Base-by-base conservation (phyloP, 1,139 yeast species). In the Ashbya aceris region DNA sequence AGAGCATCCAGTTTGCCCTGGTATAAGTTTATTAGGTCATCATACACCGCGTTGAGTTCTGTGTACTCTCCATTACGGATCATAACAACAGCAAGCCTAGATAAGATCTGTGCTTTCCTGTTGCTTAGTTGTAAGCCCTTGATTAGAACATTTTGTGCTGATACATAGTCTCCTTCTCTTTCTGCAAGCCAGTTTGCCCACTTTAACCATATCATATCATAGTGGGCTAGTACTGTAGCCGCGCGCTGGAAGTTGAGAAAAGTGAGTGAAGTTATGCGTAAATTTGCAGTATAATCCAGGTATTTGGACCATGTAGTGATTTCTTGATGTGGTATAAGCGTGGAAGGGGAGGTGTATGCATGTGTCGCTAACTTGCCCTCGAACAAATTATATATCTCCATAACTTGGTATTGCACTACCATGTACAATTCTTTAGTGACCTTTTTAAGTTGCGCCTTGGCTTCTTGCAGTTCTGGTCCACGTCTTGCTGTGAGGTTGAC, bases 191-290 rank as follows among this genome's bases (percentile, higher is more conserved):
- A 61, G 17, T 48, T 40, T 4, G 61, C 52, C 40, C 58, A 61
- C 38, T 54, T 49, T 4, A 60, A 32, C 65, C 65, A 61, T 10
- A 61, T 44, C 10, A 41, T 29, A 30, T 60, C 64, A 28, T 56
- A 56, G 39, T 56, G 60, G 1, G 60, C 61, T 17, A 60, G 40
- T 5, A 57, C 50, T 3, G 52, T 13, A 17, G 60, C 35, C 2
- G 62, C 61, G 39, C 66, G 49, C 44, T 61, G 64, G 34, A 60
- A 61, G 34, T 51, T 54, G 27, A 58, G 30, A 38, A 56, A 51
- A 2, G 48, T 51, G 17, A 54, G 44, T 3, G 47, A 37, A 13
- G 49, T 48, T 8, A 48, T 44, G n/a, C 49, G 48, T 9, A 51
- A 42, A 10, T 50, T 50, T 4, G 53, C 51, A 2, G 57, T 50